Evolutionary conservation across 2,329 filamentous ascomycete species (phyloP), one percentile per base, ranked within the genome.

Genomic region (Colletotrichum ledebouriae): DNA sequence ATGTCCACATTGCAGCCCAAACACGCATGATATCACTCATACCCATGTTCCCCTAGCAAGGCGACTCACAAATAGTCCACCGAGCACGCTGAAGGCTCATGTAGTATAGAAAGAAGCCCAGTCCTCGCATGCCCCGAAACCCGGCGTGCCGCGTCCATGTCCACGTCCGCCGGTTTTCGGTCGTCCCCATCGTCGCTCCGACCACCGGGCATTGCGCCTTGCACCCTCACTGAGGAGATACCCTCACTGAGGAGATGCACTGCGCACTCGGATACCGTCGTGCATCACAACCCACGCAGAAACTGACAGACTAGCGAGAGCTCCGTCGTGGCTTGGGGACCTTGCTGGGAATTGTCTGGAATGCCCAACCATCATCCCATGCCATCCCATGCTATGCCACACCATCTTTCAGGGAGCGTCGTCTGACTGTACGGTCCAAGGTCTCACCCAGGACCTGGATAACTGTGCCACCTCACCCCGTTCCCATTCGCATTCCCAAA

Each of bases 91-190:
- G 6, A 11, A 3, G 12, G 37, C 12, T 39, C 37, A 39, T 39
- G 37, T 29, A 13, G 37, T 39, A 10, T 29, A 13, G 37, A 39
- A 39, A 39, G 13, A 39, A 47, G 56, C n/a, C 39, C 61, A 59
- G 61, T 29, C 37, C 41, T 66, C 66, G 55, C 66, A 69, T 69
- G 34, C 63, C 62, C 63, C 67, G 67, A 69, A 69, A 69, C 67
- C 67, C 67, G 67, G 62, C 63, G 39, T 59, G 63, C 67, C 57
- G 63, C 50, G 41, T 57, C 67, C 52, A 57, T 42, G 56, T 67
- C 63, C 63, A 63, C 63, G 56, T 67, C 63, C 63, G 67, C 63
- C 63, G 67, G 57, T 69, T 69, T 57, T 69, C 67, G 67, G 67
- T 41, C 52, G 57, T 69, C 67, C 67, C 67, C 63, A 69, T 69